Evolutionary conservation across 305 asterid genomes (phyloP), one percentile per base, ranked within the genome.

Genomic region (Fraxinus paxiana): DNA sequence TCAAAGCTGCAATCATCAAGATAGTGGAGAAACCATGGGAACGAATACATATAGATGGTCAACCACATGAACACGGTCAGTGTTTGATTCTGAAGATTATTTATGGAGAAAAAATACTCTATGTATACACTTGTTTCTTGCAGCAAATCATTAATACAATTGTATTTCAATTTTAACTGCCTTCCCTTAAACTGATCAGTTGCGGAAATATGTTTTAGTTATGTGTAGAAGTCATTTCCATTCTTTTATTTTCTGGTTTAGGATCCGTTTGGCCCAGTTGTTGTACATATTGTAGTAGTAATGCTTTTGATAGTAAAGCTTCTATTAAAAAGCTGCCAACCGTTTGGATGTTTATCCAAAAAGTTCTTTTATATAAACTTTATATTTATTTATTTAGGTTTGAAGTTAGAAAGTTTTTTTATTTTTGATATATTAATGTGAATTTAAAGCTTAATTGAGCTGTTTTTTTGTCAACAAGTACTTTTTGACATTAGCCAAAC

Each of bases 21-120:
- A 84, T 96, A 86, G 85, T 89, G 59, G 99, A 96, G 90, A 94
- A 94, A 90, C 98, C 94, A 34, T 96, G 99, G 97, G 98, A 96
- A 87, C 97, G 97, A 74, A 79, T 96, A 73, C 20, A 77, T 71
- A 81, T 92, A 75, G 87, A 92, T 78, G 97, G 95, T 61, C 95
- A 87, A 80, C 92, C 89, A 17, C 98, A 92, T 73, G 88, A 88
- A 51, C 99, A 96, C 82, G 99, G 98, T 92, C 82, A 84, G 80
- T 77, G 24, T 77, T 17, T 61, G 59, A 65, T 78, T 63, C 20
- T 28, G 22, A 67, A 28, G 38, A 67, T 26, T 33, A 67, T 67
- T 28, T 13, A 1, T 30, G 74, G 31, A 63, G n/a, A 26, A 63
- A 63, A 24, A 26, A 26, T 9, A 63, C 35, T 63, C 33, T 24